A percentile compares a stretch with the other conserved stretches of the same genome.
Conservation (phyloP, 2,329 filamentous ascomycete species). For the Clonostachys rhizophaga region DNA sequence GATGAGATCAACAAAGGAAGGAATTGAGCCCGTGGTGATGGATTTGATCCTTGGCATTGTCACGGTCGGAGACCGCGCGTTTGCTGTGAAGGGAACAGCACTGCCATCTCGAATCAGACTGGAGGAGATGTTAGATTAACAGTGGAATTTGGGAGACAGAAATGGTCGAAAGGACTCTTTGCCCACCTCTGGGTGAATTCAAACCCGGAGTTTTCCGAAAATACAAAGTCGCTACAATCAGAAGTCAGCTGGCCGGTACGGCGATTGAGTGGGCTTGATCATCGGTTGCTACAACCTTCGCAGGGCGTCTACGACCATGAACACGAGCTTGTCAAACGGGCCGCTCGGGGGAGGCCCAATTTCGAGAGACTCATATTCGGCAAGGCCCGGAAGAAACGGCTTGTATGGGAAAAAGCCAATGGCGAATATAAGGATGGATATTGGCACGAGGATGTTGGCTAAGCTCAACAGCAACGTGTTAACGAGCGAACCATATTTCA, state of each 20-base stretch:
- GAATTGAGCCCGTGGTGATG: conserved; percentile 96
- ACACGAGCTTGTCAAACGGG: conserved; percentile 84
- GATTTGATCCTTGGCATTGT: conserved; percentile 98
- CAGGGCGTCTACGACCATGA: conserved; percentile 97
- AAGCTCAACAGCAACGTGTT: conserved; percentile 45
- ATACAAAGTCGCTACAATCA: conserved; percentile 80
- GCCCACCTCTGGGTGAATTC: conserved; percentile 58
- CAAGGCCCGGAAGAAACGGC: conserved; percentile 81
- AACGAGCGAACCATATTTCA: conserved; percentile 14
- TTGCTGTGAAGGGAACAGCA: conserved; percentile 89
- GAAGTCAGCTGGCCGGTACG: not conserved
- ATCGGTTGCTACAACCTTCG: conserved; percentile 54
- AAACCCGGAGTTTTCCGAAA: conserved; percentile 75
- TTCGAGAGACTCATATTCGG: conserved; percentile 55
- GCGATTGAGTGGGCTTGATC: conserved; percentile 7
- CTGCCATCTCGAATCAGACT: conserved; percentile 71
- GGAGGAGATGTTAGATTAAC: conserved; percentile 33
- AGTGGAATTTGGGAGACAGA: not conserved
- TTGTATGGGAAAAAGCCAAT: conserved; percentile 98
- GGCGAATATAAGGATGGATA: conserved; percentile 74
- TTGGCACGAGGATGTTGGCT: conserved; percentile 74
- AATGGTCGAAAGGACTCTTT: not conserved
- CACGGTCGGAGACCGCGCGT: conserved; percentile 94
- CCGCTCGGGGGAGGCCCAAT: conserved; percentile 55
- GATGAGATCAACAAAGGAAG: conserved; percentile 94